Evolutionary conservation across 1,139 yeast genomes (phyloP).

Genomic region (Blastobotrys persicus): DNA sequence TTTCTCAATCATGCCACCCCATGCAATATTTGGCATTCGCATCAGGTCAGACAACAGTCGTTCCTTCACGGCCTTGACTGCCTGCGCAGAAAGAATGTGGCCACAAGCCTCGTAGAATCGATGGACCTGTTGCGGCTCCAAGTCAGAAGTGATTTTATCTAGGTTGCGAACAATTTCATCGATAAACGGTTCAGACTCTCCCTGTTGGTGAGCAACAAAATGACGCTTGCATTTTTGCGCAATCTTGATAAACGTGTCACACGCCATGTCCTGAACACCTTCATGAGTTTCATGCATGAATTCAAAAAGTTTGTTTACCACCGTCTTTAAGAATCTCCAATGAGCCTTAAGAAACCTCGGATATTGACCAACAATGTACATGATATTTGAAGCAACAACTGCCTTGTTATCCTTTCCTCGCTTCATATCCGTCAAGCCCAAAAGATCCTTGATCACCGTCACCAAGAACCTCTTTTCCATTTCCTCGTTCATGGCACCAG

Average conservation of each 20-base stretch:
- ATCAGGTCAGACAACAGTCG: constrained; percentile 73
- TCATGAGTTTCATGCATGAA: constrained; percentile 99
- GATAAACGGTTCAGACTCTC: constrained; percentile 89
- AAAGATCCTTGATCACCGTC: constrained; percentile 84
- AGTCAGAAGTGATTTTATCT: constrained; percentile 82
- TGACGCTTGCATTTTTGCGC: constrained; percentile 93
- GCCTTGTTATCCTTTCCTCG: constrained; percentile 98
- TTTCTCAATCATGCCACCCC: constrained; percentile 85
- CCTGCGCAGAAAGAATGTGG: constrained; percentile 84
- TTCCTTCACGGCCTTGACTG: constrained; percentile 60
- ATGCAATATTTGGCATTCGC: constrained; percentile 90
- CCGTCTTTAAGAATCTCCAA: constrained; percentile 96
- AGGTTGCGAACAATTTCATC: constrained; percentile 83
- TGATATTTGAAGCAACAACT: constrained; percentile 96
- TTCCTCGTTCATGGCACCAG: constrained; percentile 98
- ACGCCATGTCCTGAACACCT: constrained; percentile 99
- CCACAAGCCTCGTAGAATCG: constrained; percentile 98
- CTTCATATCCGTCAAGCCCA: constrained; percentile 90
- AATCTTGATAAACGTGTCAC: constrained; percentile 96
- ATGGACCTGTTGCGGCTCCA: constrained; percentile 96
- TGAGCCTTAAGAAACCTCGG: constrained; percentile 97
- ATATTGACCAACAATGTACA: constrained; percentile 99
- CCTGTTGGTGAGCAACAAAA: constrained; percentile 82
- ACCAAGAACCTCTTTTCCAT: constrained; percentile 94
- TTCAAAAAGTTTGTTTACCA: constrained; percentile 90